Evolutionary conservation across 495 filamentous ascomycete genomes (phyloP), one percentile per base, ranked within the genome.

Genomic region (Xylaria palmicola): DNA sequence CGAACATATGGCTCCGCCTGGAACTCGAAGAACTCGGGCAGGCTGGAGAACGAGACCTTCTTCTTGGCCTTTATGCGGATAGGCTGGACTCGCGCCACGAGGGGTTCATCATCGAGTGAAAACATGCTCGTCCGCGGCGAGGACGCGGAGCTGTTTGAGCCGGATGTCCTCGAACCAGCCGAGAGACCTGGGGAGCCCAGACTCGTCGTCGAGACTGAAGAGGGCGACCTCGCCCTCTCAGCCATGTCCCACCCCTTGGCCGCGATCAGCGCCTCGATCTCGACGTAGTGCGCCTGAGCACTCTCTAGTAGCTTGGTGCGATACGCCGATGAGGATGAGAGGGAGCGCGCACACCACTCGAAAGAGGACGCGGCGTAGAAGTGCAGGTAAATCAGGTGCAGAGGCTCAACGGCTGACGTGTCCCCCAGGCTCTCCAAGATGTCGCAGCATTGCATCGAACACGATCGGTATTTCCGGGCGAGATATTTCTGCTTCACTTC

Each of bases 291-390:
- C 1, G 62, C 59, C 62, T 79, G 78, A 5, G 81, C 77, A 64
- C 81, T 74, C 43, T 77, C 70, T 8, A 83, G 76, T 1, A 83
- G 65, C 54, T 67, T 78, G 40, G 73, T 71, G 29, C 81, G 77
- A 40, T 75, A 73, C 17, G 72, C 65, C 2, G 79, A 78, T 43
- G 69, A 73, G 10, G 29, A 37, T 1, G 77, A 77, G 8, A 83
- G 71, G 15, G 79, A 71, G 20, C 75, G 74, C n/a, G 81, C 80
- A 45, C 76, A 81, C 39, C 78, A 73, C 63, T 85, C 82, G 32
- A 82, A 71, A 3, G 79, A 81, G 15, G 76, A 76, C 1, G 82
- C 82, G 7, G 80, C 80, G 51, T 81, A 83, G 65, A 84, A 85
- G 55, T 77, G 78, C 5, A 85, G 67, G 58, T 84, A 82, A 45